Conservation (phyloP, 192 early-diverging fungal species). For the Geranomyces variabilis region DNA sequence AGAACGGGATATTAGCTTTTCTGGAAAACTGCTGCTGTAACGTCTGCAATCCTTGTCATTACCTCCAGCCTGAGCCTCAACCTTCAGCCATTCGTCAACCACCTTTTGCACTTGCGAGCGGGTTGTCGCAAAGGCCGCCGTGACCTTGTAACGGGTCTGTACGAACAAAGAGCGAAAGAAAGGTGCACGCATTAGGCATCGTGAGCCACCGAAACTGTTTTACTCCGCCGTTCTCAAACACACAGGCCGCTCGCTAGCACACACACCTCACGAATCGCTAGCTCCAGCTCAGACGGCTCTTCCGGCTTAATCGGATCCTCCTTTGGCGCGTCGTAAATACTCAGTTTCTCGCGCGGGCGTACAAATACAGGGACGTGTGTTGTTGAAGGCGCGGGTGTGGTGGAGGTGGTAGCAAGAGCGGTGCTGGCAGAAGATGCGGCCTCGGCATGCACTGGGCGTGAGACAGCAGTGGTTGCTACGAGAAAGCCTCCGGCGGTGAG, state of each 20-base stretch:
- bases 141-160: conserved; percentile 35
- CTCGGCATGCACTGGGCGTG: too few species aligned
- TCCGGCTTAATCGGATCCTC: conserved; percentile 15
- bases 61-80: conserved; percentile 27
- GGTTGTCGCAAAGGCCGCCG: conserved; percentile 35
- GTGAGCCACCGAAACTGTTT: background rate
- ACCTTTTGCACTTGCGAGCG: conserved; percentile 36
- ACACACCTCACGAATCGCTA: conserved; percentile 39
- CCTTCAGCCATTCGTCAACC: conserved; percentile 41
- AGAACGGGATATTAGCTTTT: too few species aligned
- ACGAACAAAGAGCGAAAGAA: background rate
- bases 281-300: conserved; percentile 37
- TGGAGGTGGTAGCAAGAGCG: too few species aligned
- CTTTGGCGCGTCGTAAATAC: conserved; percentile 38
- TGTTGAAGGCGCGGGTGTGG: too few species aligned
- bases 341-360: conserved; percentile 31
- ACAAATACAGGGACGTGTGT: background rate
- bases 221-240: too few species aligned
- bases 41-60: background rate
- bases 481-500: too few species aligned
- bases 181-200: background rate
- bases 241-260: too few species aligned
- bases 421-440: too few species aligned
- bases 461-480: too few species aligned
- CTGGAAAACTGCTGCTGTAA: too few species aligned